phyloP scores from a whole-genome alignment of 345 rosid genomes.

The Carallia brachiata region DNA sequence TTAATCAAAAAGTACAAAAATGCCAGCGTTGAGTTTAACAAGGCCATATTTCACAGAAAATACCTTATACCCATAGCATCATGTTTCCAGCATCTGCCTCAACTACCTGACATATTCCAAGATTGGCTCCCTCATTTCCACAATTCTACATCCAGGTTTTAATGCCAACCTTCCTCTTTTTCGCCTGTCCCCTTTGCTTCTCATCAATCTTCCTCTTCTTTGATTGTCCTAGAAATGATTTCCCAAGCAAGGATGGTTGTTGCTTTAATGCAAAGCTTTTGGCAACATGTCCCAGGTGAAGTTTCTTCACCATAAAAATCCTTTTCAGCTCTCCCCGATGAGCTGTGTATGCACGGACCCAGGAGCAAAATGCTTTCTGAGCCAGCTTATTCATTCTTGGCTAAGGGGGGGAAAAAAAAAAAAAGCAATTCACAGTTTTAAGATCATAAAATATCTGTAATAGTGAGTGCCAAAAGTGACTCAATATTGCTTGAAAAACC shows the following conservation, averaged over 20 bases:
- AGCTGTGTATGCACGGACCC: slow-evolving; percentile 91
- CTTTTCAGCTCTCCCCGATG: slow-evolving; percentile 87
- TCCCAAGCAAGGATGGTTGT: slow-evolving; percentile 83
- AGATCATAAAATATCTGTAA: not conserved
- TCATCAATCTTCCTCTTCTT: slow-evolving; percentile 79
- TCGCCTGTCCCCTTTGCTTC: slow-evolving; percentile 21
- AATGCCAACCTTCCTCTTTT: slow-evolving; percentile 14
- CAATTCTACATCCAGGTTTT: not conserved
- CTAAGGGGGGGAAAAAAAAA: slow-evolving; percentile 33
- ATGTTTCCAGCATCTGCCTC: not conserved
- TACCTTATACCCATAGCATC: no score
- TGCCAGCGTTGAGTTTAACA: no score
- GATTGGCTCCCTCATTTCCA: not conserved
- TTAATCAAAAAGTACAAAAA: no score
- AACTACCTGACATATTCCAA: not conserved
- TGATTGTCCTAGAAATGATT: slow-evolving; percentile 53
- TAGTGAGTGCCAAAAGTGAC: not conserved
- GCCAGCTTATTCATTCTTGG: slow-evolving; percentile 63
- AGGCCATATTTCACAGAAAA: not conserved
- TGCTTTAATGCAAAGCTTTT: slow-evolving; percentile 92
- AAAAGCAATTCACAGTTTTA: slow-evolving; percentile 18
- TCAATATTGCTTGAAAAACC: no score
- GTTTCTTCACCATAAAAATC: slow-evolving; percentile 82
- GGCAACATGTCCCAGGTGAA: slow-evolving; percentile 96
- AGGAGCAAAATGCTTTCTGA: slow-evolving; percentile 80